These are phyloP conservation scores for Cucurbita argyrosperma DNA, from an alignment of 306 rosid species.

Conservation along the genomic window DNA sequence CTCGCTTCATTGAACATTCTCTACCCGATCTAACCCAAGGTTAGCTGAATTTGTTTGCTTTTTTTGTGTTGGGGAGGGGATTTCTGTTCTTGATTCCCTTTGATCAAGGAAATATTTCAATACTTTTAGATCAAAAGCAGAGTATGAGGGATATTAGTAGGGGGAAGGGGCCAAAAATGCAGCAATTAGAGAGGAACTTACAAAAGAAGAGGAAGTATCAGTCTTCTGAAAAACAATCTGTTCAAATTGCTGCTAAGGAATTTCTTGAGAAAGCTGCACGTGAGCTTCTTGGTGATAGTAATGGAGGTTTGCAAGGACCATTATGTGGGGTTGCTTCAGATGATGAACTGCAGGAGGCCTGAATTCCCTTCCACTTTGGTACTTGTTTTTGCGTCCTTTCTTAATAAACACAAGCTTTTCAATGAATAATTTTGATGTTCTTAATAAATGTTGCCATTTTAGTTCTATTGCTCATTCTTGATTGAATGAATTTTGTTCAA, in stretches of 20 bases:
- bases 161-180: conserved; percentile 37
- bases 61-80: background rate
- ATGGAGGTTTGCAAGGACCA: conserved; percentile 59
- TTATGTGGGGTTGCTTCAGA: conserved; percentile 29
- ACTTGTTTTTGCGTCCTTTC: background rate
- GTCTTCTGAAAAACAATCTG: conserved; percentile 52
- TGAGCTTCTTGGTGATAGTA: conserved; percentile 59
- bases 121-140: conserved; percentile 47
- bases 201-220: conserved; percentile 73
- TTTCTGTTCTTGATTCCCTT: background rate
- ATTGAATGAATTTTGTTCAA: background rate
- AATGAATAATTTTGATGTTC: background rate
- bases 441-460: background rate
- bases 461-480: background rate
- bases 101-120: conserved; percentile 7
- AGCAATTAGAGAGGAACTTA: conserved; percentile 28
- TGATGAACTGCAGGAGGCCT: conserved; percentile 16
- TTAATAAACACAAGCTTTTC: background rate
- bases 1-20: conserved; percentile 77
- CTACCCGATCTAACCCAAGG: conserved; percentile 80
- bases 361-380: conserved; percentile 15
- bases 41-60: conserved; percentile 18
- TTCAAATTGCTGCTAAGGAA: conserved; percentile 62
- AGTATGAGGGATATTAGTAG: conserved; percentile 57
- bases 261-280: conserved; percentile 80